These are phyloP conservation scores for Paxillus ammoniavirescens DNA, from an alignment of 768 basidiomycete genomes.

Conservation along the genomic window DNA sequence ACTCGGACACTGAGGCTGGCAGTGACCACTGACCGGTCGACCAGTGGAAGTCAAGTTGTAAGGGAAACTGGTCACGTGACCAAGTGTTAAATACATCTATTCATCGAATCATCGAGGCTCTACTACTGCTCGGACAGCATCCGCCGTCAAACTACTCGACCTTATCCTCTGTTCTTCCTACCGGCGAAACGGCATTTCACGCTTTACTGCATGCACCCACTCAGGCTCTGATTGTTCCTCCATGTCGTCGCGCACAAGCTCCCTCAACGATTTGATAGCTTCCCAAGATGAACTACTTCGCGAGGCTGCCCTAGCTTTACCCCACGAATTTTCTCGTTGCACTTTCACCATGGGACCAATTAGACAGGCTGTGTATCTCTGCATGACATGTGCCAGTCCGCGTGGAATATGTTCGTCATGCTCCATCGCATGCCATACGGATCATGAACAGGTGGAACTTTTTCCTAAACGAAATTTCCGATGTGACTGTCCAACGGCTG, in stretches of 20 bases:
- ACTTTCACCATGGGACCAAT: constrained; percentile 59
- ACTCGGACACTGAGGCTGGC: too few species aligned
- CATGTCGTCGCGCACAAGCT: constrained; percentile 30
- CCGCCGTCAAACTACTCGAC: too few species aligned
- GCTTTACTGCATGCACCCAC: too few species aligned
- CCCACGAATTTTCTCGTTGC: constrained; percentile 61
- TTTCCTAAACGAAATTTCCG: constrained; percentile 83
- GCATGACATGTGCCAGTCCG: constrained; percentile 64
- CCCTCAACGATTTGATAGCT: constrained; percentile 28
- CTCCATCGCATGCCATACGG: constrained; percentile 82
- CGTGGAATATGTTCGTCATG: constrained; percentile 81
- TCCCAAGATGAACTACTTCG: constrained; percentile 30
- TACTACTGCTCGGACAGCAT: too few species aligned
- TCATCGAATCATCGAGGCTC: too few species aligned
- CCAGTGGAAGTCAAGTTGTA: too few species aligned
- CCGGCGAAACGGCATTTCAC: too few species aligned
- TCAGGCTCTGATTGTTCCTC: neutral
- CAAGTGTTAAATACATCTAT: too few species aligned
- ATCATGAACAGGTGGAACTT: constrained; percentile 84
- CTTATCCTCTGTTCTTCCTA: too few species aligned
- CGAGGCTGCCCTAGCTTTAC: constrained; percentile 51
- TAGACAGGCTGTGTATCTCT: constrained; percentile 82
- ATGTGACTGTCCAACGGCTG: constrained; percentile 79
- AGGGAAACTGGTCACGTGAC: too few species aligned
- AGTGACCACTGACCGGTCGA: too few species aligned